Evolutionary conservation across 2,329 filamentous ascomycete species (phyloP).

Genomic region (Aspergillus sp.): DNA sequence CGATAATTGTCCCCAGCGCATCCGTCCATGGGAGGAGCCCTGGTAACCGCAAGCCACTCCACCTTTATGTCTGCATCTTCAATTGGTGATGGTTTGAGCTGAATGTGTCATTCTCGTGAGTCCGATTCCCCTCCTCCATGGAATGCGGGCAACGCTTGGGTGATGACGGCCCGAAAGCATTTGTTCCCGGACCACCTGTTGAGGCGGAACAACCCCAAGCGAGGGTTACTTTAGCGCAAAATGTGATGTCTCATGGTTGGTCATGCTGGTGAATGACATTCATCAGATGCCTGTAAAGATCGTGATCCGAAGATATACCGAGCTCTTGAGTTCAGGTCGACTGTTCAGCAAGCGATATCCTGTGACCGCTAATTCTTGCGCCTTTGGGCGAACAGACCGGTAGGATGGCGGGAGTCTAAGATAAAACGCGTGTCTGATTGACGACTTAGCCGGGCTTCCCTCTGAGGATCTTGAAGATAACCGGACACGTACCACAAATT

Average conservation of each 20-base stretch:
- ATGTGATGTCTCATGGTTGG: not conserved
- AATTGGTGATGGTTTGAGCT: not conserved
- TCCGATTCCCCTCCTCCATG: not conserved
- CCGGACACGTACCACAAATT: conserved; percentile 47
- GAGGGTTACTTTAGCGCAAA: not conserved
- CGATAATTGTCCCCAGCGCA: not conserved
- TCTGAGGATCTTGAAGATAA: not conserved
- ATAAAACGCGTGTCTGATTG: not conserved
- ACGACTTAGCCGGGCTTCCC: not conserved
- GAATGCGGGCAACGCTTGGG: not conserved
- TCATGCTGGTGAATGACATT: not conserved
- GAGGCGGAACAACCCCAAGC: too few relatives aligned
- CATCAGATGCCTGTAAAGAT: not conserved
- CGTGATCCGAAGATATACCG: not conserved
- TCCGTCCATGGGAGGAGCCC: not conserved
- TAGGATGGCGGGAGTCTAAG: not conserved
- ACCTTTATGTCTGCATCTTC: not conserved
- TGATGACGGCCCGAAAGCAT: not conserved
- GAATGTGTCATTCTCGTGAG: not conserved
- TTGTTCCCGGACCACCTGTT: not conserved
- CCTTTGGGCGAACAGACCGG: too few relatives aligned
- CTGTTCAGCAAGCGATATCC: not conserved
- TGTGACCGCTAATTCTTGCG: not conserved
- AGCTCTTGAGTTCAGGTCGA: not conserved
- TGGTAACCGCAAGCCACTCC: not conserved